Evolutionary conservation across 129 eudicot species (phyloP).

Genomic region (Arctium minus): DNA sequence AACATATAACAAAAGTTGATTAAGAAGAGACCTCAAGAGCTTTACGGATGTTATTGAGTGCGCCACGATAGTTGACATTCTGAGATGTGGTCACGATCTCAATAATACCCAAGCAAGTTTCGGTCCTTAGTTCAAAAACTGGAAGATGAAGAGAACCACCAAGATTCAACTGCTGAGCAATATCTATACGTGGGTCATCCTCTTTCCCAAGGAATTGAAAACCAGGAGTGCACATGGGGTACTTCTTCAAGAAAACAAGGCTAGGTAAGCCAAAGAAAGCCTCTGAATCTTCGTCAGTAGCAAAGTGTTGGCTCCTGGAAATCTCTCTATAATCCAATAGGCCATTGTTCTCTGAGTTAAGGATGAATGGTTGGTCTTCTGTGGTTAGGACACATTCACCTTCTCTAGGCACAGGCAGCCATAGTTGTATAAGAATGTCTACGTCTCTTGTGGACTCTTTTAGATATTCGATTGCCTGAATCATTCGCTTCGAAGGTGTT

Average conservation of each 20-base stretch:
- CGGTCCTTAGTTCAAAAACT: conserved; percentile 51
- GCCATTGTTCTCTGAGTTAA: conserved; percentile 35
- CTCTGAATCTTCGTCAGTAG: conserved; percentile 48
- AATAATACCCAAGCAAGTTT: conserved; percentile 63
- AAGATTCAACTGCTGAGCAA: conserved; percentile 41
- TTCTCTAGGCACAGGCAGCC: conserved; percentile 56
- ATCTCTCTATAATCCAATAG: conserved; percentile 44
- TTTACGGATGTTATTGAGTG: conserved; percentile 53
- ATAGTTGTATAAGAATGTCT: conserved; percentile 59
- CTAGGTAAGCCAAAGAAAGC: conserved; percentile 54
- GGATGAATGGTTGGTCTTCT: conserved; percentile 40
- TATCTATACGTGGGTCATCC: conserved; percentile 42
- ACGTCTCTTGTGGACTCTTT: conserved; percentile 36
- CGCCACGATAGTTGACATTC: conserved; percentile 35
- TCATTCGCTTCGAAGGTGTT: conserved; percentile 29
- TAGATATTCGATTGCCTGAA: conserved; percentile 42
- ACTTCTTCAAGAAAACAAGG: conserved; percentile 55
- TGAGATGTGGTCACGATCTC: conserved; percentile 57
- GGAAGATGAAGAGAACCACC: conserved; percentile 64
- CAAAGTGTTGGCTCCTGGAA: conserved; percentile 40
- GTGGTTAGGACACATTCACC: conserved; percentile 50
- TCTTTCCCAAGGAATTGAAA: conserved; percentile 41
- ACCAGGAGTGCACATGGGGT: conserved; percentile 61
- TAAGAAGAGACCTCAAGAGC: conserved; percentile 59
- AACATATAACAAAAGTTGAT: background rate